Base-by-base conservation (phyloP, 2,329 filamentous ascomycete species). In the Botrytis galanthina region DNA sequence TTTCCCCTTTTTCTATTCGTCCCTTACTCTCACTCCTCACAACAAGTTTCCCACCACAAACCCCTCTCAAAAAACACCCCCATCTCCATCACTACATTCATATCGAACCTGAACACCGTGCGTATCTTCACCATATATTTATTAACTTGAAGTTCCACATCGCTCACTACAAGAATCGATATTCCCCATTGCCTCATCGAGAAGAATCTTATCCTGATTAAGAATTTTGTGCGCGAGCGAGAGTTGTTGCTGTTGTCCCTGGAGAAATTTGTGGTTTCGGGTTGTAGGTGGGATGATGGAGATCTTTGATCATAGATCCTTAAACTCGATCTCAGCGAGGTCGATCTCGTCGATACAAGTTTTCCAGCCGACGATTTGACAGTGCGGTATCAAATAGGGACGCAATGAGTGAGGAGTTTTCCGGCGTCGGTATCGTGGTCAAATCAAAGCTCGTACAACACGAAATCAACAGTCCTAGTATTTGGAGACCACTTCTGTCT, bases 41-140 rank as follows among this genome's bases (percentile, higher is more conserved):
- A 29, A 7, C 6, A 9, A 1, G 18, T 29, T 3, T 0, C 0
- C 42, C 14, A 16, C 42, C 12, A n/a, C n/a, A n/a, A n/a, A n/a
- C 12, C 26, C 12, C 48, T n/a, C 48, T n/a, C 26, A 6, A 51
- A n/a, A n/a, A n/a, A 9, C 4, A 4, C 26, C 48, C 48, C 26
- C 48, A 8, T 29, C n/a, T 54, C n/a, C n/a, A 8, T 54, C 14
- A 29, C 1, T 14, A 29, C n/a, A 18, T 16, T 29, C 51, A 7
- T 18, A 3, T 51, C 26, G 4, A n/a, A 4, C 22, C 48, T 10
- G 5, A 54, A 6, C 10, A n/a, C 26, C 5, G 5, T 54, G 14
- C 26, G 14, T n/a, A 14, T 54, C 48, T n/a, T 7, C 48, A n/a
- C n/a, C n/a, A n/a, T n/a, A n/a, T n/a, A n/a, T n/a, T n/a, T n/a